Percentiles rank a stretch among this genome's conserved stretches.
These are phyloP conservation scores for Neonectria magnoliae DNA, from an alignment of 2,329 filamentous ascomycete genomes.

Conservation along the genomic window DNA sequence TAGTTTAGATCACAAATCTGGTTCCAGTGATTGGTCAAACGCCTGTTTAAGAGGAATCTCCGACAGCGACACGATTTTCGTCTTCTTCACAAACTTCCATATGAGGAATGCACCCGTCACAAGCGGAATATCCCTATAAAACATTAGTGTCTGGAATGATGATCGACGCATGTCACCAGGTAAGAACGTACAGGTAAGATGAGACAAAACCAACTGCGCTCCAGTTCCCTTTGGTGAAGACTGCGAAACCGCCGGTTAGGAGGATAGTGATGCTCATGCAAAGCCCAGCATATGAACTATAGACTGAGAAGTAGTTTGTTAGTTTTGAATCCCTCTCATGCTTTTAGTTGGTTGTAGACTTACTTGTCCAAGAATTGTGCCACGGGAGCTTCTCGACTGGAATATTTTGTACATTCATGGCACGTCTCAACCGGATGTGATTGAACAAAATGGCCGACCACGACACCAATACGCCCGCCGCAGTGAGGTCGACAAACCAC, in stretches of 20 bases:
- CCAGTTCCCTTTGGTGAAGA: conserved; percentile 70
- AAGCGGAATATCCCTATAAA: conserved; percentile 65
- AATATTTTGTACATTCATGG: conserved; percentile 66
- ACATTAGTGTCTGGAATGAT: conserved; percentile 22
- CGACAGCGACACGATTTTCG: conserved; percentile 61
- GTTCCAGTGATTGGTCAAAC: conserved; percentile 42
- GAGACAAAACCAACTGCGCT: conserved; percentile 66
- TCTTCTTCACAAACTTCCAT: conserved; percentile 74
- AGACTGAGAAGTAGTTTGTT: conserved; percentile 53
- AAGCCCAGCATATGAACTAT: conserved; percentile 69
- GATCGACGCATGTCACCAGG: conserved; percentile 2
- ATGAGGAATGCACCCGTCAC: conserved; percentile 65
- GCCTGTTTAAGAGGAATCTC: conserved; percentile 64
- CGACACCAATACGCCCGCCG: conserved; percentile 70
- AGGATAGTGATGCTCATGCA: conserved; percentile 71
- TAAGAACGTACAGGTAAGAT: conserved; percentile 65
- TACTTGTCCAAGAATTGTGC: conserved; percentile 71
- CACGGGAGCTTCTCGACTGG: conserved; percentile 63
- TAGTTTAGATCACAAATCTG: background rate
- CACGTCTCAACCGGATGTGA: conserved; percentile 65
- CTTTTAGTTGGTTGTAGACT: conserved; percentile 38
- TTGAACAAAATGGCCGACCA: conserved; percentile 71
- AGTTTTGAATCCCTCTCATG: background rate
- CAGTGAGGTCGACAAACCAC: conserved; percentile 71
- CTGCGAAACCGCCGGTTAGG: conserved; percentile 74